A percentile compares a stretch with the other conserved stretches of the same genome.
Conservation (phyloP, 495 filamentous ascomycete genomes). For the Penicillium chermesinum region DNA sequence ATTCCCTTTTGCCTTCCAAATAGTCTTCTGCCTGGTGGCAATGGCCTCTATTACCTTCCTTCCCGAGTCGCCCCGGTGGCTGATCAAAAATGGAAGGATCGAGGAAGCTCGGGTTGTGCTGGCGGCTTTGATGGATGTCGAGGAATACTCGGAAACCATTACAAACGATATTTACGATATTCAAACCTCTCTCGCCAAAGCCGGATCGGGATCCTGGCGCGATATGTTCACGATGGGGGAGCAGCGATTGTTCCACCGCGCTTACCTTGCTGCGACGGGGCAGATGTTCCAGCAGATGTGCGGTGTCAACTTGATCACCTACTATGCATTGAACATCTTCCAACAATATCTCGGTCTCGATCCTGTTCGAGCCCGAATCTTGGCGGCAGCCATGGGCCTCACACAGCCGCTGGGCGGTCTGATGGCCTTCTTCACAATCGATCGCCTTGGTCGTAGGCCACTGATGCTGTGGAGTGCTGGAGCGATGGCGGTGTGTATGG, state of each 20-base stretch:
- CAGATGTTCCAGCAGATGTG: constrained; percentile 52
- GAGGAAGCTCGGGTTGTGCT: constrained; percentile 43
- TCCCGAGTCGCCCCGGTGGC: constrained; percentile 56
- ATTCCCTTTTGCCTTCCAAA: constrained; percentile 45
- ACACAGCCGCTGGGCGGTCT: constrained; percentile 71
- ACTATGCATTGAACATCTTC: constrained; percentile 57
- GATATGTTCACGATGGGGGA: constrained; percentile 22
- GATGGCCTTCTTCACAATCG: constrained; percentile 70
- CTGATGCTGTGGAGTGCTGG: constrained; percentile 53
- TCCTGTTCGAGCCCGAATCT: constrained; percentile 76
- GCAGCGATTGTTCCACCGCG: constrained; percentile 20
- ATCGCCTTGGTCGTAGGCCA: constrained; percentile 63
- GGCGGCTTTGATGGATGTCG: constrained; percentile 22
- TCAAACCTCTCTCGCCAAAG: constrained; percentile 26
- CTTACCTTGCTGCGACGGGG: constrained; percentile 25
- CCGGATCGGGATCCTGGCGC: constrained; percentile 11
- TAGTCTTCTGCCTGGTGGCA: constrained; percentile 55
- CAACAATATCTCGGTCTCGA: constrained; percentile 48
- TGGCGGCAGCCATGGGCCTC: constrained; percentile 71
- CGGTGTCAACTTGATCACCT: constrained; percentile 57
- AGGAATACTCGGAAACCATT: constrained; percentile 22
- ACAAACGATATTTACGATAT: constrained; percentile 27
- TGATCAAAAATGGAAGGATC: constrained; percentile 46
- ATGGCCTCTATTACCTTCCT: constrained; percentile 53
- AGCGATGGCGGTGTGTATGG: constrained; percentile 59